phyloP scores from a whole-genome alignment of 257 asterid genomes.

The Penstemon barbatus region DNA sequence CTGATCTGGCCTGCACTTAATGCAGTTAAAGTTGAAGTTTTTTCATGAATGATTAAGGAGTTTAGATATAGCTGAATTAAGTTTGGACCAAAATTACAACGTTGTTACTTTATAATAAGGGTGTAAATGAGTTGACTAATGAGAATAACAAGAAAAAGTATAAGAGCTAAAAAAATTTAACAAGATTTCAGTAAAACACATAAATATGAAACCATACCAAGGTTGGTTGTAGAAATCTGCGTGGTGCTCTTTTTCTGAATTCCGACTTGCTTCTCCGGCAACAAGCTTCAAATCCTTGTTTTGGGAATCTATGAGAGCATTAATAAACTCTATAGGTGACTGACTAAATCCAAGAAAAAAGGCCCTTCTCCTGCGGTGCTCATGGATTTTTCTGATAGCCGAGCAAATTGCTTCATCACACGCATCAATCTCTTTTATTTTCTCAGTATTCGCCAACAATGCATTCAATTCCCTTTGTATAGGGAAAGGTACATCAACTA shows the following conservation, averaged over 20 bases:
- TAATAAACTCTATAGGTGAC: conserved; percentile 91
- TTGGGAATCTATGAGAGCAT: conserved; percentile 87
- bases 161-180: neutral
- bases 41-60: no score
- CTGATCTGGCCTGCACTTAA: no score
- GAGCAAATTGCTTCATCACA: conserved; percentile 93
- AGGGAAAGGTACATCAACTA: conserved; percentile 90
- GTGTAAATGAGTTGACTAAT: neutral
- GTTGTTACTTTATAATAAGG: no score
- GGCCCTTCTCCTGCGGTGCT: conserved; percentile 87
- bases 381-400: conserved; percentile 91
- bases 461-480: conserved; percentile 88
- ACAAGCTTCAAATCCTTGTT: conserved; percentile 82
- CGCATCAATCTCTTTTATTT: conserved; percentile 84
- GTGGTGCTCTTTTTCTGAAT: conserved; percentile 82
- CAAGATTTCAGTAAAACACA: conserved; percentile 4
- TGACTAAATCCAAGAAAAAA: conserved; percentile 98
- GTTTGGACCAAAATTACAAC: no score
- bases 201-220: conserved; percentile 55
- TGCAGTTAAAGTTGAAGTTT: no score
- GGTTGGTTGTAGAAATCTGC: conserved; percentile 91
- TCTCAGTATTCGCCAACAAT: conserved; percentile 84
- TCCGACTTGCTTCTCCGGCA: conserved; percentile 77
- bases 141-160: neutral
- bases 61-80: no score